Percentiles rank a stretch among this genome's conserved stretches.
Evolutionary conservation across 306 rosid genomes (phyloP).

Genomic region (Adenanthera pavonina): DNA sequence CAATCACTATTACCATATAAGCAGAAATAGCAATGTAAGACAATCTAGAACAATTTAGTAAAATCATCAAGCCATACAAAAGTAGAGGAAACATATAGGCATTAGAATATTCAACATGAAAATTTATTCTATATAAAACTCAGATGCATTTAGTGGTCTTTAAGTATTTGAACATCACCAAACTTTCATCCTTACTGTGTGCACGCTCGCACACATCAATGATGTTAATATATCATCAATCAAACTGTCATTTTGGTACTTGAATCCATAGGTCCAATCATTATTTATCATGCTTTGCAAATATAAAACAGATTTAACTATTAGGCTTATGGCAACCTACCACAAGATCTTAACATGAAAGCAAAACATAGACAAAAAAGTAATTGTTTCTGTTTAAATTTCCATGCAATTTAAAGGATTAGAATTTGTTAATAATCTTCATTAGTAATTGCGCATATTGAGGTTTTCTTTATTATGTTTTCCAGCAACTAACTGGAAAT

Average conservation of each 20-base stretch:
- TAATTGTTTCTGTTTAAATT: neutral
- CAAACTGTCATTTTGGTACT: neutral
- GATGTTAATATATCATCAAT: neutral
- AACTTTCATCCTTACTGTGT: too few relatives aligned
- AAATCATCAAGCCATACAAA: neutral
- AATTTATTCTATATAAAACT: too few relatives aligned
- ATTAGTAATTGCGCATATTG: neutral
- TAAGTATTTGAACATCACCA: too few relatives aligned
- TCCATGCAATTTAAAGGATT: neutral
- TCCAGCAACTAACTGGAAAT: neutral
- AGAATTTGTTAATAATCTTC: neutral
- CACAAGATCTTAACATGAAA: neutral
- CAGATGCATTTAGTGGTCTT: too few relatives aligned
- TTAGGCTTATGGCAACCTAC: neutral
- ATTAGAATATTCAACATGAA: neutral
- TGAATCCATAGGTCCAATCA: neutral
- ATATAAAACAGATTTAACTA: neutral
- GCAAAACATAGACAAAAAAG: neutral
- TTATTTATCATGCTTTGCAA: neutral
- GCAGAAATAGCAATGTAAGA: neutral
- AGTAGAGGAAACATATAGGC: neutral
- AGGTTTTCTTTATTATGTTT: neutral
- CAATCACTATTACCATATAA: slow-evolving; percentile 28
- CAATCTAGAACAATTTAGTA: neutral
- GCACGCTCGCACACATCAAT: too few relatives aligned